Base-by-base conservation (phyloP, 139 green algal species). In the Nannochloris sp. region DNA sequence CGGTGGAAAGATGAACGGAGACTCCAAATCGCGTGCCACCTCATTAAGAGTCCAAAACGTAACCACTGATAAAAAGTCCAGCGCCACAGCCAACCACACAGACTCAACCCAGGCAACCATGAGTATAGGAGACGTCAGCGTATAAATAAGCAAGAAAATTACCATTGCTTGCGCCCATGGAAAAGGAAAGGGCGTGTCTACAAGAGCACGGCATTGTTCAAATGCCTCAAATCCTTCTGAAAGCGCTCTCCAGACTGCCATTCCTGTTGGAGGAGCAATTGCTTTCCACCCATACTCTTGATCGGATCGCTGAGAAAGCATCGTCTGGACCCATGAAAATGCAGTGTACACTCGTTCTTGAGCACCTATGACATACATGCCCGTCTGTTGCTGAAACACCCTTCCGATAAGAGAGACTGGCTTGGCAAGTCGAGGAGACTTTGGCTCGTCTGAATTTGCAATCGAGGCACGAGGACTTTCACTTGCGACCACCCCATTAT, bases 141-240 rank as follows among this genome's bases (percentile, higher is more conserved):
- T 57, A 51, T 68, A 75, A 15, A 73, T 48, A 8, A 83, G 21
- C 56, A 88, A 75, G 44, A 82, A 48, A 10, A 78, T 40, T 31
- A 81, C 61, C 15, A 84, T 48, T n/a, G 81, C 31, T 67, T 88
- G 81, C 18, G 76, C 72, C 76, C 72, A 84, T 31, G 74, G 69
- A 60, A 88, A 88, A 48, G 81, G 81, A 65, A 88, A 88, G 57
- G 82, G 81, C 25, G 76, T 88, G 59, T 84, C 63, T 23, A 64
- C 58, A 24, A 88, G 56, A 37, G 48, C 66, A 18, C 61, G 74
- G 62, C 54, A 55, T 21, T 16, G 46, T 70, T 78, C 72, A 25
- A 79, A 78, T 5, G 21, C 27, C 4, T 71, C 27, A 12, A 79
- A 24, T 10, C 49, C 60, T 8, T 68, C 44, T 3, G 48, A 18